Evolutionary conservation across 768 basidiomycete genomes (phyloP).

Genomic region (Lactifluus rugatus): DNA sequence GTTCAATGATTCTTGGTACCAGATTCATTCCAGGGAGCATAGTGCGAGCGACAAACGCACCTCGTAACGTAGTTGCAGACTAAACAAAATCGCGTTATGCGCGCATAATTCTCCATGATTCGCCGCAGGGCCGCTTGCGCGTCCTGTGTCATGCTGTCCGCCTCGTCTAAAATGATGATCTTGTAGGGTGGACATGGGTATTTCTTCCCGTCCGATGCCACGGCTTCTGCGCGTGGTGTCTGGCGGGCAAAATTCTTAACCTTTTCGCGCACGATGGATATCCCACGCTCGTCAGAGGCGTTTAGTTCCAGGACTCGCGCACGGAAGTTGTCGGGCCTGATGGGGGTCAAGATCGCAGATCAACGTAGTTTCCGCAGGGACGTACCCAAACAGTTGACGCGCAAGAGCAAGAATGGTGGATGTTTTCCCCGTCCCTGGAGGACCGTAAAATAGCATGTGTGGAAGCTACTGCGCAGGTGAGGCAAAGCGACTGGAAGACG

Average conservation of each 20-base stretch:
- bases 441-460: constrained; percentile 99
- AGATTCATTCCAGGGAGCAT: not conserved
- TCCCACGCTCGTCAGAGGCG: constrained; percentile 97
- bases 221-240: constrained; percentile 69
- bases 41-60: constrained; percentile 33
- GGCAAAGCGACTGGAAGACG: not conserved
- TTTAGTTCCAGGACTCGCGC: constrained; percentile 93
- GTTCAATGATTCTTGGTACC: constrained; percentile 81
- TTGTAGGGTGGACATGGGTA: constrained; percentile 99
- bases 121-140: constrained; percentile 92
- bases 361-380: not conserved
- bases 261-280: constrained; percentile 93
- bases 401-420: constrained; percentile 93
- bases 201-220: constrained; percentile 63
- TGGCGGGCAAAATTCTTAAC: constrained; percentile 97
- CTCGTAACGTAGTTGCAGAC: constrained; percentile 99
- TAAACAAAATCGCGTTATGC: constrained; percentile 94
- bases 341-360: not conserved
- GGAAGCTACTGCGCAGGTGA: constrained; percentile 55
- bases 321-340: constrained; percentile 87
- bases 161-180: constrained; percentile 97
- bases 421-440: constrained; percentile 97
- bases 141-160: constrained; percentile 99
- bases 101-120: constrained; percentile 99
- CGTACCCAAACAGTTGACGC: constrained; percentile 88